Evolutionary conservation across 768 basidiomycete genomes (phyloP).

Genomic region (Psilocybe tampanensis): DNA sequence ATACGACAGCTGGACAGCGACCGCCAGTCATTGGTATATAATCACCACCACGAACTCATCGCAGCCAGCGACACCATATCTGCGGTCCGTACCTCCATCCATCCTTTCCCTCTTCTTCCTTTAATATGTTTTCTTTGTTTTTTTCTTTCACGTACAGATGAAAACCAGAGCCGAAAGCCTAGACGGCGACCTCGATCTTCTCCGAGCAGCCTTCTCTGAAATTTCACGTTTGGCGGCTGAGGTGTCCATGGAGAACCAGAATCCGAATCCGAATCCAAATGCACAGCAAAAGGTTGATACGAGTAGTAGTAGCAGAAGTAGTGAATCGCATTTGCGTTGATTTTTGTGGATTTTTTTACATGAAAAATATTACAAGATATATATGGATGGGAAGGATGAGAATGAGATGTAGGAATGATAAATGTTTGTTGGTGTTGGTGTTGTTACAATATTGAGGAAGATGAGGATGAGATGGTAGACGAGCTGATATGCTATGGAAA

Average conservation of each 20-base stretch:
- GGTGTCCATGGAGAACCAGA: slow-evolving; percentile 56
- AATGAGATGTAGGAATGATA: no score
- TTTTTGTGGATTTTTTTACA: no score
- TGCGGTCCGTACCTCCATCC: slow-evolving; percentile 49
- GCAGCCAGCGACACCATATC: slow-evolving; percentile 92
- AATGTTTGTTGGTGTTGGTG: no score
- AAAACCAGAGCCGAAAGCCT: slow-evolving; percentile 85
- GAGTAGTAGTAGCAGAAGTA: no score
- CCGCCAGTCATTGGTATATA: slow-evolving; percentile 89
- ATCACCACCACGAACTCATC: slow-evolving; percentile 94
- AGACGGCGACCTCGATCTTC: slow-evolving; percentile 80
- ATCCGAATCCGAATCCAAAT: no score
- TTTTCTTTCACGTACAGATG: slow-evolving; percentile 74
- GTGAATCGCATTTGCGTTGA: not conserved
- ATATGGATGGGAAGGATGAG: no score
- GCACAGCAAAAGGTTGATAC: no score
- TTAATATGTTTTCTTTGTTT: not conserved
- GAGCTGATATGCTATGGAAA: not conserved
- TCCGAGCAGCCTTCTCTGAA: slow-evolving; percentile 82
- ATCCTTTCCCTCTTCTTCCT: not conserved
- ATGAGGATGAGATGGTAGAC: not conserved
- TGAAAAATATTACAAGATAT: no score
- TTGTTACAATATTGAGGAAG: not conserved
- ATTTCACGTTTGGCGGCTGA: slow-evolving; percentile 80
- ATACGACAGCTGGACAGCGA: slow-evolving; percentile 88